Percentiles rank a stretch among this genome's conserved stretches.
These are phyloP conservation scores for Plectosphaerella plurivora DNA, from an alignment of 2,329 filamentous ascomycete genomes.

Conservation along the genomic window DNA sequence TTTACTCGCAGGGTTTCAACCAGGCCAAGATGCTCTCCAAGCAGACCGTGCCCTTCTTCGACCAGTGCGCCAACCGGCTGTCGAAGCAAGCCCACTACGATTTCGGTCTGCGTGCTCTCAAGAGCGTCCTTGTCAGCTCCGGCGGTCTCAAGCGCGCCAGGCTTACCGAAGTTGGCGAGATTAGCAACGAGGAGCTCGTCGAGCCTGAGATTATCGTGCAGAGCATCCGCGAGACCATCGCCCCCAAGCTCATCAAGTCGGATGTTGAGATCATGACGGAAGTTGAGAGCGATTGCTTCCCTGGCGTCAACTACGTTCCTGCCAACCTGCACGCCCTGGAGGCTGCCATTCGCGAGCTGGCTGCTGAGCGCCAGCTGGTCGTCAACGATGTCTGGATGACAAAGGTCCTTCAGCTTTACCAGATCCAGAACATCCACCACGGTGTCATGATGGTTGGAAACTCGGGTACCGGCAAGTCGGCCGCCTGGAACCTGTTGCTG, in stretches of 20 bases:
- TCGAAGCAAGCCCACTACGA: conserved; percentile 99
- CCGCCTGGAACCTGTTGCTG: conserved; percentile 87
- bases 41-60: conserved; percentile 97
- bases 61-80: conserved; percentile 73
- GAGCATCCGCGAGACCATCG: conserved; percentile 96
- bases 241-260: conserved; percentile 88
- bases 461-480: conserved; percentile 95
- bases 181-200: conserved; percentile 64
- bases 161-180: conserved; percentile 49
- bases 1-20: conserved; percentile 98
- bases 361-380: conserved; percentile 79
- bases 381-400: conserved; percentile 96
- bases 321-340: conserved; percentile 79
- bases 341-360: conserved; percentile 75
- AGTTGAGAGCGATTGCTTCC: conserved; percentile 84
- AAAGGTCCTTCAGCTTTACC: conserved; percentile 93
- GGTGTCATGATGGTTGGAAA: conserved; percentile 99
- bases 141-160: conserved; percentile 89
- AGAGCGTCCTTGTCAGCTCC: conserved; percentile 97
- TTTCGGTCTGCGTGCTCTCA: conserved; percentile 93
- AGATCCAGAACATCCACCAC: conserved; percentile 96
- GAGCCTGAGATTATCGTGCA: conserved; percentile 98
- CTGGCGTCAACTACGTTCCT: conserved; percentile 86
- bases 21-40: conserved; percentile 91
- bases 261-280: conserved; percentile 85